Percentiles rank a stretch among this genome's conserved stretches.
Conservation (phyloP, 208 protist species). For the Acanthamoeba culbertsoni region DNA sequence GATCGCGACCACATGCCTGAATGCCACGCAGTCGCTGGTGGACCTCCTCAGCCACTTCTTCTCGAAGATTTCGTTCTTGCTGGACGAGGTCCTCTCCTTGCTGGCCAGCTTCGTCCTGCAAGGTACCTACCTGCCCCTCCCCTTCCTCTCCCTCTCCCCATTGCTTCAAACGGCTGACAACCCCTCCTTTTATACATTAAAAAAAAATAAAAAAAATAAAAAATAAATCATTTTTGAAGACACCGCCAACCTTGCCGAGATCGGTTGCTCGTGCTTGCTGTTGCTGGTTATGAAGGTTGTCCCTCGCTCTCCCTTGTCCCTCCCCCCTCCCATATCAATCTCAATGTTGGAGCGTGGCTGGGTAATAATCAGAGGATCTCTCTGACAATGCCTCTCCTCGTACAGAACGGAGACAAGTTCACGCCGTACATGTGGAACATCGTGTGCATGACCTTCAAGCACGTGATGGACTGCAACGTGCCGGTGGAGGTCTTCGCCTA, state of each 20-base stretch:
- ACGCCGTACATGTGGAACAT: constrained; percentile 29
- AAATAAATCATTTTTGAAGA: not conserved
- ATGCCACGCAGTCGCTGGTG: not conserved
- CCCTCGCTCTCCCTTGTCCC: not conserved
- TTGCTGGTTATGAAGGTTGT: not conserved
- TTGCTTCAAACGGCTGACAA: not conserved
- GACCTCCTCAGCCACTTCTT: constrained; percentile 11
- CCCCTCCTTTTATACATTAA: no score
- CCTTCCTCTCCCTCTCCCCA: not conserved
- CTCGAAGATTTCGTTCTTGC: not conserved
- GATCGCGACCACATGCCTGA: constrained; percentile 23
- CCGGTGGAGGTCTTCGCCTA: constrained; percentile 10
- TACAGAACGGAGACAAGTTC: not conserved
- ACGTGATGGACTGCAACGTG: constrained; percentile 5
- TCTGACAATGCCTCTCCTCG: not conserved
- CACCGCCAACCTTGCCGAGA: constrained; percentile 17
- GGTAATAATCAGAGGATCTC: not conserved
- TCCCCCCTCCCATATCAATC: not conserved
- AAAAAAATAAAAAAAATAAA: not conserved
- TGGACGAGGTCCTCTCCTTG: not conserved
- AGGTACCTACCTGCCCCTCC: not conserved
- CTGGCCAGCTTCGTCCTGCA: constrained; percentile 13
- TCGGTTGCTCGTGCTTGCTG: not conserved
- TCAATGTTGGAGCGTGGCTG: not conserved
- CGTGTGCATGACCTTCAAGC: constrained; percentile 10